Conservation (phyloP, 2,329 filamentous ascomycete genomes). For the Colletotrichum nymphaeae region DNA sequence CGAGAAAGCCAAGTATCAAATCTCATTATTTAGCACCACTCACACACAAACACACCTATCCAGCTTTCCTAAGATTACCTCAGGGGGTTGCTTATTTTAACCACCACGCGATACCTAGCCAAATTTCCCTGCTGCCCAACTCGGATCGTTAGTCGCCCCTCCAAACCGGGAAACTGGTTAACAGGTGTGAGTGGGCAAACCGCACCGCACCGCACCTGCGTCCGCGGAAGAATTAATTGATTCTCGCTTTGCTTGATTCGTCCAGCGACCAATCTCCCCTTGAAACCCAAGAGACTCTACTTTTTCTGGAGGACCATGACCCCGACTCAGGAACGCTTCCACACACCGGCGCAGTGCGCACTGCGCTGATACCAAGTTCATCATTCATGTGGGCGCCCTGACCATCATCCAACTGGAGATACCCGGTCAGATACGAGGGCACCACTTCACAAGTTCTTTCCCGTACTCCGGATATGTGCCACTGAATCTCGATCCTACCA, state of each 20-base stretch:
- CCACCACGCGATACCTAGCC: background rate
- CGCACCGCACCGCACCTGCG: background rate
- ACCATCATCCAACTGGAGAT: background rate
- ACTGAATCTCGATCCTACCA: background rate
- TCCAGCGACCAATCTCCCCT: constrained; percentile 16
- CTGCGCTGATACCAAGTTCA: background rate
- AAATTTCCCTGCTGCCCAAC: background rate
- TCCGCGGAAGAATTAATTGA: too few relatives aligned
- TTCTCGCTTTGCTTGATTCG: background rate
- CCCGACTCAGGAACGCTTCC: constrained; percentile 17
- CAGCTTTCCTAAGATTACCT: background rate
- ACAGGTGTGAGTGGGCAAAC: background rate
- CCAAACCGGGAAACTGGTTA: background rate
- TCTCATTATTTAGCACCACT: background rate
- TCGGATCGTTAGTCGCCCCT: background rate
- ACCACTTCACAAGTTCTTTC: background rate
- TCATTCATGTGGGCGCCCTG: constrained; percentile 15
- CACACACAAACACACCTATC: too few relatives aligned
- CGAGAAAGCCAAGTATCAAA: background rate
- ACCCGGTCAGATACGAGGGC: background rate
- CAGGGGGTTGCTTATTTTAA: constrained; percentile 2
- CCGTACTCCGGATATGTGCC: background rate
- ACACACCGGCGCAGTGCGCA: too few relatives aligned
- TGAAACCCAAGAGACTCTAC: constrained; percentile 26
- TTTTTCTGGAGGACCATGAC: constrained; percentile 7